These are phyloP conservation scores for Ambrosia hybrid DNA, from an alignment of 140 eudicot species.

Conservation along the genomic window DNA sequence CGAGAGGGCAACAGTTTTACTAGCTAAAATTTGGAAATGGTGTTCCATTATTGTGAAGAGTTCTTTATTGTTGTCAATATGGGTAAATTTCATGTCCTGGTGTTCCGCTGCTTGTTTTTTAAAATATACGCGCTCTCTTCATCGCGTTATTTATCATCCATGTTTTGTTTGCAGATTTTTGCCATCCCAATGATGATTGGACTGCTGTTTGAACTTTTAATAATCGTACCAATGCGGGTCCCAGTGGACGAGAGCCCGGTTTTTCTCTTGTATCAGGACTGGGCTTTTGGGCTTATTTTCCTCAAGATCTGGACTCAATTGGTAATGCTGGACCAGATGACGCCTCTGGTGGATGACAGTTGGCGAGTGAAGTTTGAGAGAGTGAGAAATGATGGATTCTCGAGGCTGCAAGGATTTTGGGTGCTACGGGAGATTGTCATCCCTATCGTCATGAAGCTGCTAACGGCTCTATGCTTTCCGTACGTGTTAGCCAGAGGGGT, in stretches of 20 bases:
- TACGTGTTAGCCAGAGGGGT: slow-evolving; percentile 86
- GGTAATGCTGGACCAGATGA: slow-evolving; percentile 92
- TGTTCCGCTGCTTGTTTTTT: background rate
- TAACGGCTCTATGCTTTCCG: slow-evolving; percentile 91
- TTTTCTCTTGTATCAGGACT: slow-evolving; percentile 89
- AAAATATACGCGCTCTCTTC: too few species aligned
- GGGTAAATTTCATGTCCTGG: slow-evolving; percentile 47
- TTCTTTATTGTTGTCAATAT: slow-evolving; percentile 66
- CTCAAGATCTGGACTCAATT: slow-evolving; percentile 94
- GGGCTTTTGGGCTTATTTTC: slow-evolving; percentile 92
- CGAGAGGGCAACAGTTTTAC: slow-evolving; percentile 59
- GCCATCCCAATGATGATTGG: slow-evolving; percentile 78
- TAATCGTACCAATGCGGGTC: slow-evolving; percentile 94
- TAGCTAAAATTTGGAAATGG: slow-evolving; percentile 84
- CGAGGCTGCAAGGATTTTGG: slow-evolving; percentile 91
- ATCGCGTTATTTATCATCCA: too few species aligned
- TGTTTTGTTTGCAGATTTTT: slow-evolving; percentile 57
- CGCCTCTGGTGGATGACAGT: slow-evolving; percentile 75
- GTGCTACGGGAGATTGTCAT: slow-evolving; percentile 79
- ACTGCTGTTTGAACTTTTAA: slow-evolving; percentile 78
- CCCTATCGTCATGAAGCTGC: slow-evolving; percentile 82
- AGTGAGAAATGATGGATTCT: slow-evolving; percentile 90
- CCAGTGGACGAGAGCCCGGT: slow-evolving; percentile 94
- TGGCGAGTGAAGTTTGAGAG: slow-evolving; percentile 87
- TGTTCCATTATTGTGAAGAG: slow-evolving; percentile 78